Percentiles rank a stretch among this genome's conserved stretches.
These are phyloP conservation scores for Takakia lepidozioides DNA, from an alignment of 225 moss, liverwort and hornwort genomes.

Conservation along the genomic window DNA sequence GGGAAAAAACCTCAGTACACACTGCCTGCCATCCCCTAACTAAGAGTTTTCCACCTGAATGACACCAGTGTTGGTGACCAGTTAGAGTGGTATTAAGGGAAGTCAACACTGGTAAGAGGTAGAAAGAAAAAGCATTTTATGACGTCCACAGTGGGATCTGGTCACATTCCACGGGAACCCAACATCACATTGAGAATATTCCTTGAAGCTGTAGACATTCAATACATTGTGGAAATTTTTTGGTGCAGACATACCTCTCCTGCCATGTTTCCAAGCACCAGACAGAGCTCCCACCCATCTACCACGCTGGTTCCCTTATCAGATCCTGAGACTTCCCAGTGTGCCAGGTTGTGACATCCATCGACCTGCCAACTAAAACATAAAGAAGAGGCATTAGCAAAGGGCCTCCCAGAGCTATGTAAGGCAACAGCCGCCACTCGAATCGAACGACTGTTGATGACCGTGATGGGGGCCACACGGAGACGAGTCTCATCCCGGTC, in stretches of 20 bases:
- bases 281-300: constrained; percentile 61
- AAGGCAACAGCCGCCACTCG: constrained; percentile 78
- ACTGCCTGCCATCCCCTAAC: no score
- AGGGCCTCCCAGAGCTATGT: constrained; percentile 40
- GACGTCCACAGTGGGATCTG: no score
- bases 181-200: no score
- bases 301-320: constrained; percentile 12
- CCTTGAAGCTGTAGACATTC: no score
- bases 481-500: constrained; percentile 50
- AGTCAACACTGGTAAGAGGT: no score
- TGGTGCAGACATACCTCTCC: constrained; percentile 46
- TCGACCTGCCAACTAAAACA: constrained; percentile 43
- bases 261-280: constrained; percentile 58
- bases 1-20: no score
- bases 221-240: no score
- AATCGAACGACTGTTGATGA: constrained; percentile 69
- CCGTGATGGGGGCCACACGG: constrained; percentile 52
- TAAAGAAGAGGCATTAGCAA: constrained; percentile 87
- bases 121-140: constrained; percentile 1
- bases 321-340: constrained; percentile 41
- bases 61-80: no score
- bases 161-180: no score
- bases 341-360: constrained; percentile 54
- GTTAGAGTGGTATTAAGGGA: no score
- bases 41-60: no score